phyloP scores from a whole-genome alignment of 2,329 filamentous ascomycete species.

The Thelonectria blattea region DNA sequence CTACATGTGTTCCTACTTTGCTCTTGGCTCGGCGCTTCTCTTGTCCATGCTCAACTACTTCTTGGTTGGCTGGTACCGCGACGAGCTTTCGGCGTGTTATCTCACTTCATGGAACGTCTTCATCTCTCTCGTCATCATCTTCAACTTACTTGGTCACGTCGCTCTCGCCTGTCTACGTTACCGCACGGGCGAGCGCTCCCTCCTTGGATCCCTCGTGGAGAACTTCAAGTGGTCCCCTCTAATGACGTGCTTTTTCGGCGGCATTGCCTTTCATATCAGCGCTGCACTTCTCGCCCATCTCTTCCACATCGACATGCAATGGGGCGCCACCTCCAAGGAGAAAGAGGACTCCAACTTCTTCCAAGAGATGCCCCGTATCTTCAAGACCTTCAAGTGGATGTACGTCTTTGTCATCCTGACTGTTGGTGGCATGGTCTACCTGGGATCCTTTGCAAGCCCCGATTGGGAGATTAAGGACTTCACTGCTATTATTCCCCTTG shows the following conservation, averaged over 20 bases:
- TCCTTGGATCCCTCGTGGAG: slow-evolving; percentile 47
- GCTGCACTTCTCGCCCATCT: slow-evolving; percentile 51
- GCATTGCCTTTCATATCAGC: slow-evolving; percentile 50
- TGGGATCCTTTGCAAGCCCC: slow-evolving; percentile 53
- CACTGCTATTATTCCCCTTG: slow-evolving; percentile 63
- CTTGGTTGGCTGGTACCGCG: slow-evolving; percentile 73
- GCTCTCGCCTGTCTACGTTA: slow-evolving; percentile 68
- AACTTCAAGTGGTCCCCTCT: slow-evolving; percentile 70
- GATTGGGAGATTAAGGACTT: slow-evolving; percentile 64
- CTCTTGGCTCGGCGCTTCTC: slow-evolving; percentile 71
- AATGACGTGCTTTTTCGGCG: slow-evolving; percentile 53
- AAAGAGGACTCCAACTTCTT: slow-evolving; percentile 62
- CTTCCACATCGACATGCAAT: slow-evolving; percentile 52
- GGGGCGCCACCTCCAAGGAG: slow-evolving; percentile 66
- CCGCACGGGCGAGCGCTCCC: slow-evolving; percentile 59
- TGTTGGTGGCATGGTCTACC: slow-evolving; percentile 56
- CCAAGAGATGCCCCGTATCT: slow-evolving; percentile 59
- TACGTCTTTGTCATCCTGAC: slow-evolving; percentile 56
- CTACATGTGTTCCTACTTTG: slow-evolving; percentile 76
- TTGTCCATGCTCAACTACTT: slow-evolving; percentile 74
- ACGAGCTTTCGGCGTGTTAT: slow-evolving; percentile 70
- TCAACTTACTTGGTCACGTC: slow-evolving; percentile 66
- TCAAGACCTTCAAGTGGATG: slow-evolving; percentile 60
- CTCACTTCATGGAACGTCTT: slow-evolving; percentile 70
- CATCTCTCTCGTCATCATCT: slow-evolving; percentile 68